Evolutionary conservation across 371 early-diverging fungal genomes (phyloP).

Genomic region (Nematocida major): DNA sequence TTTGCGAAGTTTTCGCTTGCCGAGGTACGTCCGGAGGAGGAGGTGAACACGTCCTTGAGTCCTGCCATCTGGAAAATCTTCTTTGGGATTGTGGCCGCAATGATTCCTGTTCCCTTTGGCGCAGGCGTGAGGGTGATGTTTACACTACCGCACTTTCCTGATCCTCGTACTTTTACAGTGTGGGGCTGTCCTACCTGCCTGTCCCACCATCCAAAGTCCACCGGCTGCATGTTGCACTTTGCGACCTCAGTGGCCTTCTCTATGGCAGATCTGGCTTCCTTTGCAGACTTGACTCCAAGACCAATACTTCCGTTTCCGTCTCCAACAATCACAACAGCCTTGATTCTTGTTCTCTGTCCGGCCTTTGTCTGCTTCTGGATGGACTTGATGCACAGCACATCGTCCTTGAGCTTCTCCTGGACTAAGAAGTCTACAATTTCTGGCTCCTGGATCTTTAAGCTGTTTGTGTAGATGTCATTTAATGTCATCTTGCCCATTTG

Average conservation of each 20-base stretch:
- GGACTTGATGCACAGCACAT: constrained; percentile 97
- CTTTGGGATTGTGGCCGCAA: constrained; percentile 90
- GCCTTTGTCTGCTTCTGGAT: constrained; percentile 99
- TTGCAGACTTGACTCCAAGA: constrained; percentile 95
- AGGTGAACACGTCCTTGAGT: constrained; percentile 92
- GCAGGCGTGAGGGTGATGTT: constrained; percentile 85
- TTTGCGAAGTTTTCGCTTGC: constrained; percentile 91
- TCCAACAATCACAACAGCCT: constrained; percentile 96
- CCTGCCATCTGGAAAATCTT: constrained; percentile 93
- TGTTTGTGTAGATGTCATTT: constrained; percentile 89
- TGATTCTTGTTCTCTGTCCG: constrained; percentile 98
- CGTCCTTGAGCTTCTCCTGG: constrained; percentile 82
- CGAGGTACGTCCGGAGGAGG: constrained; percentile 76
- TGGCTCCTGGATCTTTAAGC: constrained; percentile 95
- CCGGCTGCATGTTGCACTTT: constrained; percentile 91
- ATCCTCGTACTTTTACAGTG: constrained; percentile 94
- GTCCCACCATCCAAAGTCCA: constrained; percentile 98
- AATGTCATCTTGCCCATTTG: constrained; percentile 67
- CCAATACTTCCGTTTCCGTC: constrained; percentile 93
- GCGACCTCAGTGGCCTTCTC: constrained; percentile 94
- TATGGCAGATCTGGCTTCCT: constrained; percentile 95
- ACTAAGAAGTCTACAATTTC: constrained; percentile 92
- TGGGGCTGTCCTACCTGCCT: constrained; percentile 87
- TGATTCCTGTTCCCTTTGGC: constrained; percentile 96
- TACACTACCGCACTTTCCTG: constrained; percentile 96